These are phyloP conservation scores for Daldinia sp. DNA, from an alignment of 2,329 filamentous ascomycete genomes.

Conservation along the genomic window DNA sequence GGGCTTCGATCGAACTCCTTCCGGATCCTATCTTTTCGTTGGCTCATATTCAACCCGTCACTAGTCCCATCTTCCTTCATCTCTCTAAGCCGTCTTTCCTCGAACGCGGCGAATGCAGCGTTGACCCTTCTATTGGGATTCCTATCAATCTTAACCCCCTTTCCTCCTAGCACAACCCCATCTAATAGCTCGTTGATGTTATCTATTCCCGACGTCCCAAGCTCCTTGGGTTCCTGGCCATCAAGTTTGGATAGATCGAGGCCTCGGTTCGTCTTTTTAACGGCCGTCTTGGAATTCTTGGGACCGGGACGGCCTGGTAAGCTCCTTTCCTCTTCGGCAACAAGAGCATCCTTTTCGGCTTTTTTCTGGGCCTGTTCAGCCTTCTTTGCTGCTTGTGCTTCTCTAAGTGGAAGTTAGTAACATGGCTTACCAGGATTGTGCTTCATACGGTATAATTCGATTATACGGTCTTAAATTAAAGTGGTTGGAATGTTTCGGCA, in stretches of 20 bases:
- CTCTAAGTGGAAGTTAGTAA: slow-evolving; percentile 60
- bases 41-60: slow-evolving; percentile 78
- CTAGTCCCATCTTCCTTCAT: slow-evolving; percentile 81
- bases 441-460: not conserved
- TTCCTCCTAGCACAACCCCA: slow-evolving; percentile 66
- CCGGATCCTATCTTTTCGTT: slow-evolving; percentile 81
- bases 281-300: slow-evolving; percentile 73
- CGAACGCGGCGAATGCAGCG: slow-evolving; percentile 83
- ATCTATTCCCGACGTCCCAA: slow-evolving; percentile 87
- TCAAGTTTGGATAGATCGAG: slow-evolving; percentile 77
- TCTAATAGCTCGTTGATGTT: slow-evolving; percentile 89
- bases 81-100: slow-evolving; percentile 82
- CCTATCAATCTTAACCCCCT: slow-evolving; percentile 78
- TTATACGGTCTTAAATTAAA: not conserved
- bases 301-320: slow-evolving; percentile 64
- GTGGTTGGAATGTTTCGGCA: slow-evolving; percentile 5
- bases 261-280: slow-evolving; percentile 73
- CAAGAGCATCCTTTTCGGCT: slow-evolving; percentile 85
- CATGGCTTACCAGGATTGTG: not conserved
- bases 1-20: slow-evolving; percentile 96
- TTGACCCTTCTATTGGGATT: slow-evolving; percentile 90
- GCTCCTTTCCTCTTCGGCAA: slow-evolving; percentile 81
- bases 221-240: slow-evolving; percentile 56
- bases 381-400: slow-evolving; percentile 84
- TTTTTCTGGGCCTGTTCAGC: slow-evolving; percentile 87